phyloP scores from a whole-genome alignment of 441 rosid genomes.

The Macaranga tanarius region DNA sequence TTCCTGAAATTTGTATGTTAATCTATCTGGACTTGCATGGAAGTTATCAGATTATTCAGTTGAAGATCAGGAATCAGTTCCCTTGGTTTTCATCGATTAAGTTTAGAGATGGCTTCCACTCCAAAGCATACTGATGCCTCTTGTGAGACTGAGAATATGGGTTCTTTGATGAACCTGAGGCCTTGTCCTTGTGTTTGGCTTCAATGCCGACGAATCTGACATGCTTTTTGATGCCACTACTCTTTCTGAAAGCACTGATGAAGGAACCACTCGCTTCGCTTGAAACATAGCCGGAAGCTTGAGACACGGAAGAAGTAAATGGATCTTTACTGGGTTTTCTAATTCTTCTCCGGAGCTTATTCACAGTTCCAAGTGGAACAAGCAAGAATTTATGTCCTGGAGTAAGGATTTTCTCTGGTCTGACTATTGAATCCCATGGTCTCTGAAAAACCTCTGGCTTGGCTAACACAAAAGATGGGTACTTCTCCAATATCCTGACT shows the following conservation, averaged over 20 bases:
- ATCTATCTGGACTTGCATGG: too few species aligned
- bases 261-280: conserved; percentile 16
- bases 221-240: conserved; percentile 21
- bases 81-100: conserved; percentile 29
- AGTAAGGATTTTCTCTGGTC: conserved; percentile 41
- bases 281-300: conserved; percentile 1
- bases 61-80: background rate
- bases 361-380: conserved; percentile 37
- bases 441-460: conserved; percentile 48
- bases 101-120: conserved; percentile 43
- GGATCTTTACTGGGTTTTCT: conserved; percentile 21
- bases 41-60: too few species aligned
- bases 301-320: background rate
- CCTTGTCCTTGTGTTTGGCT: conserved; percentile 25
- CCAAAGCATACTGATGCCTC: background rate
- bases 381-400: conserved; percentile 42
- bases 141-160: background rate
- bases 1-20: too few species aligned
- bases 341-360: conserved; percentile 41
- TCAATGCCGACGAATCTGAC: conserved; percentile 37
- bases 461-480: conserved; percentile 40
- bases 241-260: conserved; percentile 10
- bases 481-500: conserved; percentile 41
- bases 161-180: background rate
- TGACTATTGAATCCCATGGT: conserved; percentile 48